phyloP scores from a whole-genome alignment of 2,329 filamentous ascomycete genomes.

The Lizonia empirigonia region DNA sequence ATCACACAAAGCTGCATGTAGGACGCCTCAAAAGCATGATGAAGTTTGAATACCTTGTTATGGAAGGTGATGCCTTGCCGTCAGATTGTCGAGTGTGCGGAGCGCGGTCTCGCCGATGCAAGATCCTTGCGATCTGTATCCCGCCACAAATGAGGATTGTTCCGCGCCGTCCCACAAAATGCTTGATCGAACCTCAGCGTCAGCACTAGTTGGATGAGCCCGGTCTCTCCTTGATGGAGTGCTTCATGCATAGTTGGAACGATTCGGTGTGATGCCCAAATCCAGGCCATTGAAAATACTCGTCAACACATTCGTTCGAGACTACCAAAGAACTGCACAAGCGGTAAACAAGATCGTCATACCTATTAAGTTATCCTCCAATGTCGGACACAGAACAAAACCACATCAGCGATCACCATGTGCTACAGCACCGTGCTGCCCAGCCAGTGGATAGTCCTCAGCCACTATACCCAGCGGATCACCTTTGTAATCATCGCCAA shows the following conservation, averaged over 20 bases:
- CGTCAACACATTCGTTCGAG: too few relatives aligned
- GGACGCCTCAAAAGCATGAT: too few relatives aligned
- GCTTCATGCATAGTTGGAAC: background rate
- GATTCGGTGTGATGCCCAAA: too few relatives aligned
- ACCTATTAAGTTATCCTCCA: too few relatives aligned
- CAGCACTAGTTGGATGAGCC: background rate
- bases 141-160: background rate
- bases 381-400: background rate
- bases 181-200: background rate
- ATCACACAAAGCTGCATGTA: too few relatives aligned
- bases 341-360: too few relatives aligned
- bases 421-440: background rate
- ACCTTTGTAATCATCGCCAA: constrained; percentile 1
- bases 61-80: background rate
- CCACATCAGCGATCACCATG: background rate
- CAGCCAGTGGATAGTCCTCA: background rate
- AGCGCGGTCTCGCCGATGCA: too few relatives aligned
- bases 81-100: background rate
- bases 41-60: too few relatives aligned
- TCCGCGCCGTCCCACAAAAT: background rate
- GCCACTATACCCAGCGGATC: background rate
- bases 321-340: too few relatives aligned
- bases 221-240: background rate
- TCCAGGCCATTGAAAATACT: too few relatives aligned
- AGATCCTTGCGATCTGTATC: background rate